Conservation (phyloP, 495 filamentous ascomycete species). For the Penicillium salamii region DNA sequence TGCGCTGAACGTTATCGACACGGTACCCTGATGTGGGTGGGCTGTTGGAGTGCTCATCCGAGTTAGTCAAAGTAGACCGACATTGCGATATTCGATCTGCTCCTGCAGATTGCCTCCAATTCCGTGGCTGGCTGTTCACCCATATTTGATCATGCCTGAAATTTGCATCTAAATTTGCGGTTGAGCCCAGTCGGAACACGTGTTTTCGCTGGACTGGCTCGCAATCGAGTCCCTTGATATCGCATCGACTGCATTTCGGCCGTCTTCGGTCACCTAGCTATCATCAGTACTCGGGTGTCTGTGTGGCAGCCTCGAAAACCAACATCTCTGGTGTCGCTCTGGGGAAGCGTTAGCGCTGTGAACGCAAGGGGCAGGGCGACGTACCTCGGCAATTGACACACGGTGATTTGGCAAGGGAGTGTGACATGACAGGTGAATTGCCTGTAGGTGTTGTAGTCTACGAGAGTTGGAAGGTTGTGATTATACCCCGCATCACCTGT, state of each 20-base stretch:
- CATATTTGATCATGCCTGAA: conserved; percentile 14
- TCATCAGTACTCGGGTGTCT: neutral
- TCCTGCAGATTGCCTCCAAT: conserved; percentile 3
- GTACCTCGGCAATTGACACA: conserved; percentile 13
- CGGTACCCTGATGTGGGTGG: neutral
- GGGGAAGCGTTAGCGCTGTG: too few relatives aligned
- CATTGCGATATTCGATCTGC: neutral
- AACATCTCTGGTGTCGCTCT: too few relatives aligned
- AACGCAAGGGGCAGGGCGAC: too few relatives aligned
- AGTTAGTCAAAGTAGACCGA: neutral
- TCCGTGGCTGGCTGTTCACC: conserved; percentile 18
- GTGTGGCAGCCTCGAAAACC: too few relatives aligned
- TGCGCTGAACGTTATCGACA: too few relatives aligned
- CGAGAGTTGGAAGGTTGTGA: too few relatives aligned
- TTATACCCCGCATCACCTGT: too few relatives aligned
- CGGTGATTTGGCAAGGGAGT: conserved; percentile 1
- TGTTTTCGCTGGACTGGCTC: conserved; percentile 9
- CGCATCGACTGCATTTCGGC: conserved; percentile 15
- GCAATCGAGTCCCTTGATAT: conserved; percentile 14
- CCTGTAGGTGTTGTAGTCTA: too few relatives aligned
- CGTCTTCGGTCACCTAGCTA: conserved; percentile 11
- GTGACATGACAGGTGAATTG: too few relatives aligned
- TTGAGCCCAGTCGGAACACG: conserved; percentile 19
- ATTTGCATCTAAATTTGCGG: conserved; percentile 14
- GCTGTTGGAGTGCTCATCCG: neutral